These are phyloP conservation scores for Puccinia horiana DNA, from an alignment of 1,284 basidiomycete species.

Conservation along the genomic window DNA sequence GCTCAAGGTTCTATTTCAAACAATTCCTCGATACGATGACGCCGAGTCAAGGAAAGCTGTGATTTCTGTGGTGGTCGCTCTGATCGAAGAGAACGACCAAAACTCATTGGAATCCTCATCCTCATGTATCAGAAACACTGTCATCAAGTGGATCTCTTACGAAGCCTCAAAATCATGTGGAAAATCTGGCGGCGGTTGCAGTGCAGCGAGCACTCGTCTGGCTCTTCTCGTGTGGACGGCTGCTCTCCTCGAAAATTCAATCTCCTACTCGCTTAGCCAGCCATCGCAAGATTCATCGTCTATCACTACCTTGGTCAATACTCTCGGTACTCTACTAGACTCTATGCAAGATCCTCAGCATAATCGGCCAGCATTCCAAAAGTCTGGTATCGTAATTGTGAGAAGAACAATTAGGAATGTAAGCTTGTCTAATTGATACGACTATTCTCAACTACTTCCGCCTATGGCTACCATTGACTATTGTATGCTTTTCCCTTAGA, in stretches of 20 bases:
- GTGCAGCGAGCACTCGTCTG: conserved; percentile 43
- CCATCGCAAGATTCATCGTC: not conserved
- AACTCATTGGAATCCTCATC: not conserved
- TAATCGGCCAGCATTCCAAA: conserved; percentile 37
- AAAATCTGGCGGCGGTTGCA: conserved; percentile 27
- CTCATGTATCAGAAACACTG: conserved; percentile 5
- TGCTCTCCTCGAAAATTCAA: conserved; percentile 21
- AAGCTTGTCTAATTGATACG: conserved; percentile 6
- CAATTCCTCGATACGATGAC: conserved; percentile 49
- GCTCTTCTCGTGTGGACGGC: conserved; percentile 46
- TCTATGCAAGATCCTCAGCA: conserved; percentile 29
- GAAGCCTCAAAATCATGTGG: conserved; percentile 28
- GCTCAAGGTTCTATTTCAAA: conserved; percentile 44
- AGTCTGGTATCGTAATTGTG: conserved; percentile 40
- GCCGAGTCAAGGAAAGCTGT: conserved; percentile 42
- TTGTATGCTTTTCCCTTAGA: conserved; percentile 10
- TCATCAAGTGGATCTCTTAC: conserved; percentile 48
- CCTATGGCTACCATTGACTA: not conserved
- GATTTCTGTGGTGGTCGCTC: conserved; percentile 25
- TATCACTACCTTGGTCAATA: conserved; percentile 15
- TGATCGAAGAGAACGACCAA: conserved; percentile 37
- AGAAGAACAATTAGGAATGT: conserved; percentile 49
- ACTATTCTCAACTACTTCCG: not conserved
- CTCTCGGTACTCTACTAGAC: conserved; percentile 30
- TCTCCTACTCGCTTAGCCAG: not conserved